Evolutionary conservation across 768 basidiomycete genomes (phyloP), one percentile per base, ranked within the genome.

Genomic region (Scleroderma citrinum): DNA sequence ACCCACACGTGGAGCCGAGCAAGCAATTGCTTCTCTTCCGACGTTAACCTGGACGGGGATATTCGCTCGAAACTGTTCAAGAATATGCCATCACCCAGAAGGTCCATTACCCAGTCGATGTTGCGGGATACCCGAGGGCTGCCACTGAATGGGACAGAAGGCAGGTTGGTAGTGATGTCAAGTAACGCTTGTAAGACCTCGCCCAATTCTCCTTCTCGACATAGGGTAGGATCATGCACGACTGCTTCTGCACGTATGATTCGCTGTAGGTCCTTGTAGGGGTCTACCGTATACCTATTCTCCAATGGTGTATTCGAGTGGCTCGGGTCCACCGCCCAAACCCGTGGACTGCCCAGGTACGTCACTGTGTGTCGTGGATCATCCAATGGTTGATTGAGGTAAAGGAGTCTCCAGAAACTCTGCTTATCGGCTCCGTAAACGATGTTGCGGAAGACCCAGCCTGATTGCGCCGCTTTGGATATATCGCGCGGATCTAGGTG

Each of bases 361-460:
- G 68, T 69, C 7, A 76, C 54, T 48, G 78, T 77, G 16, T 45
- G 44, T 12, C 77, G 69, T 3, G 77, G 81, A 55, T 85, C 81
- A 51, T 86, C 84, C 49, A 82, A 70, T 1, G 75, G 72, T 43
- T 77, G 73, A 0, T 60, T 52, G 29, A 85, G 78, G 63, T 84
- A 87, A 7, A 85, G 69, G 13, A 59, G 61, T 12, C 80, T 71
- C 84, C 84, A 87, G 24, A 83, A 61, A 38, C 76, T 68, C 21
- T 69, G 66, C 56, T 76, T 71, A 3, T 59, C 58, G 21, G 16
- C 38, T 11, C 38, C 38, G 58, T 81, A 79, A 24, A 83, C 61
- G 46, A 80, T 49, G 3, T 50, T 52, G 40, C 68, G 68, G 41
- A 74, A 62, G 5, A 52, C 46, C 2, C 62, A 63, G 59, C 75